Evolutionary conservation across 2,329 filamentous ascomycete species (phyloP).

Genomic region (Fusarium oxysporum): DNA sequence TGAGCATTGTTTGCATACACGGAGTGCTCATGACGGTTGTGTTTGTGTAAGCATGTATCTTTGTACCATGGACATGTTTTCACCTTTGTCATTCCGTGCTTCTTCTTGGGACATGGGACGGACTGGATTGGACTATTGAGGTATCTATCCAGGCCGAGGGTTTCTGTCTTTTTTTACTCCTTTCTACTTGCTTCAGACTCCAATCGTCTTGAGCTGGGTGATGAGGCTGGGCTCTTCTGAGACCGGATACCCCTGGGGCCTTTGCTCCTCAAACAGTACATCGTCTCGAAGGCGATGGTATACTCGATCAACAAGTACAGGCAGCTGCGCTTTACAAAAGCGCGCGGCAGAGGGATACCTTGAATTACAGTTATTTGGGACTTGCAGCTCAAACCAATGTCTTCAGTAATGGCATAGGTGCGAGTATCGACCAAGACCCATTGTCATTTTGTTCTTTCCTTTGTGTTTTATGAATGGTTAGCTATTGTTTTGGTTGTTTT

Average conservation of each 20-base stretch:
- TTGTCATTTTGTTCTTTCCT: conserved; percentile 2
- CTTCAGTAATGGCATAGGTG: background rate
- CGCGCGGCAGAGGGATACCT: background rate
- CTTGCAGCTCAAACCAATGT: background rate
- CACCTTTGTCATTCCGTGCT: conserved; percentile 10
- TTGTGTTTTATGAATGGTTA: conserved; percentile 3
- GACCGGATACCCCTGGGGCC: conserved; percentile 18
- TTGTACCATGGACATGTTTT: conserved; percentile 17
- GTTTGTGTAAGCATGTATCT: conserved; percentile 33
- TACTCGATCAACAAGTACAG: conserved; percentile 1
- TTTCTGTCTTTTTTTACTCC: conserved; percentile 16
- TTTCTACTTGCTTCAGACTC: conserved; percentile 16
- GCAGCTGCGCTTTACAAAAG: background rate
- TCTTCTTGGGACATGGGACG: conserved; percentile 7
- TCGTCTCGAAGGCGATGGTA: conserved; percentile 18
- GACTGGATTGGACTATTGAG: conserved; percentile 20
- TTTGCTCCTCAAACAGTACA: conserved; percentile 29
- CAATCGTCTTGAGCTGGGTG: conserved; percentile 2
- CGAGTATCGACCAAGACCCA: background rate
- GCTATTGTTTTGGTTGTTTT: conserved; percentile 1
- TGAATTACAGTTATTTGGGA: background rate
- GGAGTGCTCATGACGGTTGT: conserved; percentile 16
- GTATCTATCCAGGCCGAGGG: conserved; percentile 18
- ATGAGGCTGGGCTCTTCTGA: conserved; percentile 14
- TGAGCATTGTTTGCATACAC: conserved; percentile 27